Evolutionary conservation across 257 asterid species (phyloP).

Genomic region (Verbena officinalis): DNA sequence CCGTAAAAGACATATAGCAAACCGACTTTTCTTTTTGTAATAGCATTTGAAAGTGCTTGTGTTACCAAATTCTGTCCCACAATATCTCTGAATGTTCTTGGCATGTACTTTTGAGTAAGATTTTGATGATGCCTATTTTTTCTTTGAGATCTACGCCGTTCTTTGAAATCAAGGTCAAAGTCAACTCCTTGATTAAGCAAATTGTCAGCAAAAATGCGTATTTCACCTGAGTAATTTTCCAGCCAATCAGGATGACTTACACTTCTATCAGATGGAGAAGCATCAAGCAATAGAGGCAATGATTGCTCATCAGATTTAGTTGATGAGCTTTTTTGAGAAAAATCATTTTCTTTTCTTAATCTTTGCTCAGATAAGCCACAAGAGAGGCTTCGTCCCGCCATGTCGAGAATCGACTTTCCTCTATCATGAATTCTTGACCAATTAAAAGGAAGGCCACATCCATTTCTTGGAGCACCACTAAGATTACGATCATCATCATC

Average conservation of each 20-base stretch:
- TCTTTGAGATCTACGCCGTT: constrained; percentile 42
- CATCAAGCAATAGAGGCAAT: constrained; percentile 77
- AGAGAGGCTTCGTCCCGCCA: constrained; percentile 88
- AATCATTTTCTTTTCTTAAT: constrained; percentile 46
- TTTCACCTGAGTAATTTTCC: constrained; percentile 85
- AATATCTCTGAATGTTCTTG: constrained; percentile 71
- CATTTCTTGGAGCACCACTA: constrained; percentile 57
- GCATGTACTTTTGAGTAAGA: constrained; percentile 83
- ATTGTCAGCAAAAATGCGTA: constrained; percentile 78
- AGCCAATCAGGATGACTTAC: constrained; percentile 62
- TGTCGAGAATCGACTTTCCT: constrained; percentile 86
- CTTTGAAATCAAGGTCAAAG: constrained; percentile 85
- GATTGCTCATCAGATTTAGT: constrained; percentile 73
- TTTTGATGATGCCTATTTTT: constrained; percentile 67
- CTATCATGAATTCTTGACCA: constrained; percentile 93
- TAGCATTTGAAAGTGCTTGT: constrained; percentile 82
- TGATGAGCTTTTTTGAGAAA: constrained; percentile 63
- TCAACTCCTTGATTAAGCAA: constrained; percentile 62
- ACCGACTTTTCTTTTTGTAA: constrained; percentile 62
- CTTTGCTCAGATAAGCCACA: constrained; percentile 89
- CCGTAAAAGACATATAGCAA: constrained; percentile 83
- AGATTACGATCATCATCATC: constrained; percentile 42
- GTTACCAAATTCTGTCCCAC: constrained; percentile 87
- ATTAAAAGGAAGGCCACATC: constrained; percentile 96
- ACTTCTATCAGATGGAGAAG: constrained; percentile 74